phyloP scores from a whole-genome alignment of 2,329 filamentous ascomycete genomes.

The Aureobasidium pullulans region DNA sequence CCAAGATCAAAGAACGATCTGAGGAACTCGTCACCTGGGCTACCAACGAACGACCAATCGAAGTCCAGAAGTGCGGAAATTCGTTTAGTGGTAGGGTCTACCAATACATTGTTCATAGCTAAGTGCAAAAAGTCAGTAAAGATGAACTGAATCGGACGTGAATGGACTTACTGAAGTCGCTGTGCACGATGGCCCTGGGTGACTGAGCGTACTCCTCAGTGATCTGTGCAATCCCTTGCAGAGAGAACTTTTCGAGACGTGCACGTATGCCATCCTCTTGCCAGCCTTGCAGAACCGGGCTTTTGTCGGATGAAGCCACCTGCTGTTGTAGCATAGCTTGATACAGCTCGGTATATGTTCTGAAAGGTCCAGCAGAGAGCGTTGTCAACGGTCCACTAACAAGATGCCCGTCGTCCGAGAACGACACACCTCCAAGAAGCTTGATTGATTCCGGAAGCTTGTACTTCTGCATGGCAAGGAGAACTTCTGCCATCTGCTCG shows the following conservation, averaged over 20 bases:
- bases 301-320: neutral
- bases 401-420: neutral
- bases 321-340: neutral
- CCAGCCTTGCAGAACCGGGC: slow-evolving; percentile 4
- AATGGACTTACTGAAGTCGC: slow-evolving; percentile 12
- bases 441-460: neutral
- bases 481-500: slow-evolving; percentile 12
- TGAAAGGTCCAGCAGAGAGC: slow-evolving; percentile 1
- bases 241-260: neutral
- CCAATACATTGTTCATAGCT: slow-evolving; percentile 11
- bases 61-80: slow-evolving; percentile 12
- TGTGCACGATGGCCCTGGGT: slow-evolving; percentile 7
- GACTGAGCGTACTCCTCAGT: neutral
- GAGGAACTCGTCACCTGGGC: slow-evolving; percentile 2
- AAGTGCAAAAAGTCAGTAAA: too few relatives aligned
- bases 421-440: slow-evolving; percentile 8
- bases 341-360: too few relatives aligned
- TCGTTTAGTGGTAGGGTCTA: neutral
- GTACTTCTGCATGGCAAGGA: slow-evolving; percentile 1
- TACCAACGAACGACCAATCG: slow-evolving; percentile 11
- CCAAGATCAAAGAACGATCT: slow-evolving; percentile 9
- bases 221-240: neutral
- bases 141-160: neutral
- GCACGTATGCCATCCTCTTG: neutral
- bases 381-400: slow-evolving; percentile 8